Percentiles rank a stretch among this genome's conserved stretches.
These are phyloP conservation scores for Botrytis medusae DNA, from an alignment of 2,329 filamentous ascomycete genomes.

Conservation along the genomic window DNA sequence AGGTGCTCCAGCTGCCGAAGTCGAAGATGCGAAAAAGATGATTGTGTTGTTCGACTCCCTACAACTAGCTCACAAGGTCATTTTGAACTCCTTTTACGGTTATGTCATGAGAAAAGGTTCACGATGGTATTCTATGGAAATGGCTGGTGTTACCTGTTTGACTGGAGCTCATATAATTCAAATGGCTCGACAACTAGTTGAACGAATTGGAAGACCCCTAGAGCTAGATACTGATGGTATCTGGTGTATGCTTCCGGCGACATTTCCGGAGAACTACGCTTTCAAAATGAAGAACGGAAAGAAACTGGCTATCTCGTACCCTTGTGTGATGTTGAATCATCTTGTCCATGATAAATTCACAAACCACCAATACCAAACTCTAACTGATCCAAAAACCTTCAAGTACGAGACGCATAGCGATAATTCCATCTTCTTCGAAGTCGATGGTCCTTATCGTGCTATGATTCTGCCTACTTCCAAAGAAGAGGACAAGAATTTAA, in stretches of 20 bases:
- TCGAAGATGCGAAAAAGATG: slow-evolving; percentile 98
- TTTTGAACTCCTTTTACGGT: slow-evolving; percentile 97
- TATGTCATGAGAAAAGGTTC: slow-evolving; percentile 99
- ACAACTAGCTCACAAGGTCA: slow-evolving; percentile 97
- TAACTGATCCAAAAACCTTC: slow-evolving; percentile 75
- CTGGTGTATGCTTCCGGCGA: slow-evolving; percentile 97
- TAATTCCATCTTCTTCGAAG: slow-evolving; percentile 99
- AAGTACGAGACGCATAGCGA: slow-evolving; percentile 97
- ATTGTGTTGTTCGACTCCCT: slow-evolving; percentile 93
- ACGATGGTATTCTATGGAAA: slow-evolving; percentile 98
- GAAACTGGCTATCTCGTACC: slow-evolving; percentile 94
- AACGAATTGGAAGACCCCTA: slow-evolving; percentile 86
- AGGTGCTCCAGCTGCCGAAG: slow-evolving; percentile 71
- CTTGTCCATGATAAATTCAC: slow-evolving; percentile 93
- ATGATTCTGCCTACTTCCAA: slow-evolving; percentile 98
- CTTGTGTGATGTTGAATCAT: slow-evolving; percentile 98
- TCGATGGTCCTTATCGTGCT: slow-evolving; percentile 94
- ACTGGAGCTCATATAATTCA: slow-evolving; percentile 97
- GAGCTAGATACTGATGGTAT: slow-evolving; percentile 98
- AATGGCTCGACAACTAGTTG: slow-evolving; percentile 88
- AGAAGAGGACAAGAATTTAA: slow-evolving; percentile 98
- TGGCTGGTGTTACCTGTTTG: slow-evolving; percentile 97
- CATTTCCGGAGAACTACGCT: slow-evolving; percentile 92
- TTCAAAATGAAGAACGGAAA: slow-evolving; percentile 96
- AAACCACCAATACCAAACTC: slow-evolving; percentile 94